Base-by-base conservation (phyloP, 768 basidiomycete genomes). In the Leucocoprinus birnbaumii region DNA sequence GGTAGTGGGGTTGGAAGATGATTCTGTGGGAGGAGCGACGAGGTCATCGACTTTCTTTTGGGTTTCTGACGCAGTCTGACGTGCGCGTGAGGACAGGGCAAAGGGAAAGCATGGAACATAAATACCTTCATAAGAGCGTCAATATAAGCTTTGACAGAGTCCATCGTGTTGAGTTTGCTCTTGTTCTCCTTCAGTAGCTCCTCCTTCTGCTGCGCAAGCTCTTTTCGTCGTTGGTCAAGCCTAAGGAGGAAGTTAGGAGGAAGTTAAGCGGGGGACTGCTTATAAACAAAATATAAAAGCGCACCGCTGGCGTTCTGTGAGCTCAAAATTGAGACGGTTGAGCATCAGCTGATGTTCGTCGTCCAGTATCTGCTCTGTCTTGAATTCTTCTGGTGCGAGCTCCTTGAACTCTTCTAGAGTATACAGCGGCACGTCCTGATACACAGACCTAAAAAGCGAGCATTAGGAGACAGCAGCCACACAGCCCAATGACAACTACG, bases 341-440 rank as follows among this genome's bases (percentile, higher is more conserved):
- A 94, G 80, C 89, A 94, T 92, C 37, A 94, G 79, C 60, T 91
- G 86, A 69, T 94, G 93, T 37, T 86, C 79, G 63, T 90, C 81
- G 14, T 79, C 72, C 42, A 88, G 71, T 18, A 83, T 83, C 11
- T 80, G 84, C 16, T 77, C 73, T 48, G 83, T 79, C 21, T 81
- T 80, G 13, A 83, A 81, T 62, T 83, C 88, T 58, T 74, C 77
- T 6, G 86, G 92, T 0, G 92, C 93, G 19, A 86, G 76, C 26
- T 70, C 66, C 59, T 76, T 66, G 62, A 93, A 93, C 56, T 92
- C 85, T 22, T 86, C 80, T 11, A 89, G 63, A 3, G 75, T 68
- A 67, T 92, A 85, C 41, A 94, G 71, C 2, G 89, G 84, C 8
- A 95, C 78, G 59, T 94, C 91, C 71, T 94, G 93, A 68, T 93